Base-by-base conservation (phyloP, 179 eudicot genomes). In the Beta macrorhiza region DNA sequence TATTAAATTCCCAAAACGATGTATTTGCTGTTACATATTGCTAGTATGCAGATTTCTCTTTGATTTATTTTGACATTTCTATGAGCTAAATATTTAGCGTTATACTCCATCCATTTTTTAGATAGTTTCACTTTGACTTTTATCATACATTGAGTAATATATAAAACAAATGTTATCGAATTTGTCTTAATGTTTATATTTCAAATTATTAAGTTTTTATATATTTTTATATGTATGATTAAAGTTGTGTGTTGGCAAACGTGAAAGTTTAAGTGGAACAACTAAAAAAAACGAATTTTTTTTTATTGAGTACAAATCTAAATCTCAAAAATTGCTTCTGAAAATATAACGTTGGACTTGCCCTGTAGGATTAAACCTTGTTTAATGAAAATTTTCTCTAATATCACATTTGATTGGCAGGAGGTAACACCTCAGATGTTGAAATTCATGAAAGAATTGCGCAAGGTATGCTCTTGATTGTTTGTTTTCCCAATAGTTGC, bases 401-500 rank as follows among this genome's bases (percentile, higher is more conserved):
- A 29, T 75, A 58, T 13, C 42, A 29, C 49, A 14, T 64, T 44
- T 59, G 16, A 5, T 58, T 91, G 80, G 22, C 92, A 95, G 98
- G 98, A 0, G 74, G 93, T 88, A 84, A 95, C 95, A 45, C 87
- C 90, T 7, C 90, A 89, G 56, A 91, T 93, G 98, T 69, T 92
- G 76, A 86, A 89, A 78, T 93, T 91, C 77, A 91, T 93, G 98
- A 86, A 85, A 86, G 93, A 92, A 71, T 89, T 95, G 67, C 83
- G 91, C 5, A 92, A 95, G 98, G 98, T 93, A 83, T 62, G 6
- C 19, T 67, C 64, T 61, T 72, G 3, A 17, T 56, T 56, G 6
- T 72, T 77, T 22, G 5, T 22, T 56, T 7, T 15, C 45, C 6
- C 37, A 32, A 49, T 5, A 25, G 13, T 42, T 58, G 51, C 17